Evolutionary conservation across 805 yeast genomes (phyloP), one percentile per base, ranked within the genome.

Genomic region (Barnettozyma vustinii): DNA sequence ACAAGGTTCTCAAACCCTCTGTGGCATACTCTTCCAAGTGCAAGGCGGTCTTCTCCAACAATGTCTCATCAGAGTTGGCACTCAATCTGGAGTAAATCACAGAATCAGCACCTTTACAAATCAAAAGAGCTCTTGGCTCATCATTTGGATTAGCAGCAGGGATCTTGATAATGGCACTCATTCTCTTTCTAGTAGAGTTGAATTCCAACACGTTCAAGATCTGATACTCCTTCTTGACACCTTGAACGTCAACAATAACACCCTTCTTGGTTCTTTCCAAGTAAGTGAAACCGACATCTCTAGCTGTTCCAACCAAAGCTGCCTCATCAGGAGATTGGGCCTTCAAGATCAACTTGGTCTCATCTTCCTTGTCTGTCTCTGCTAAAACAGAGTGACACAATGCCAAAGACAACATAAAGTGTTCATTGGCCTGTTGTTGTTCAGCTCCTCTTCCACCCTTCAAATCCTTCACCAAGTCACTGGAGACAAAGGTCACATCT

Each of bases 271-370:
- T 85, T 63, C 80, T 76, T 39, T 77, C 82, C 18, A 75, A 63
- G 61, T 84, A 85, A 35, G 77, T 74, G 65, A 80, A 86, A 0
- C 95, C 95, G 57, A 84, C 70, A 58, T 85, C 84, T 62, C 91
- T 75, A 0, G 94, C 94, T 19, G 94, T 84, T 15, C 83, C 83
- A 15, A 87, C 95, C 49, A 87, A 74, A 0, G 95, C 94, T 25
- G 91, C 90, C 66, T 87, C 95, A 72, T 87, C 95, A 0, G 95
- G 95, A 23, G 90, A 83, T 62, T 86, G 94, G 0, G 94, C 94
- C 58, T 84, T 83, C 36, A 84, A 67, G 23, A 79, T 69, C 45
- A 76, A 56, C 51, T 74, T 81, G 1, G 69, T 75, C 2, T 87
- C 81, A 55, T 80, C 74, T 23, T 74, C 72, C 37, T 81, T 82